Evolutionary conservation across 352 stramenopile species (phyloP), one percentile per base, ranked within the genome.

Genomic region (Globisporangium uncinulatum): DNA sequence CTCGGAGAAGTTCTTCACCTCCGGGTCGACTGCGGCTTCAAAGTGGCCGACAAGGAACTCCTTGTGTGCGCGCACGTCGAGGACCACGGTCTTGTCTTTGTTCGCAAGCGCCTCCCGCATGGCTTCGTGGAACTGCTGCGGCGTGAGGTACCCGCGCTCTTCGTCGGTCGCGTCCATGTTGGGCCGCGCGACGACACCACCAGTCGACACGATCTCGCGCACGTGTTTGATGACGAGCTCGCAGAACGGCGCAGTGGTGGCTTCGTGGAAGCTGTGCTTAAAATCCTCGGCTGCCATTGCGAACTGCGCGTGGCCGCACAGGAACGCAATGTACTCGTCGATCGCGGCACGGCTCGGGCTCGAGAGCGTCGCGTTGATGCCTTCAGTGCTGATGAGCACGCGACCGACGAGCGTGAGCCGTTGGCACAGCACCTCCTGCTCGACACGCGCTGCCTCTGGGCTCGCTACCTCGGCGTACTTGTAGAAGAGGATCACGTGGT

Each of bases 281-380:
- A 90, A 92, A 62, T 92, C 84, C 31, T 90, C 81, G 6, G 61
- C 13, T 31, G 52, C 65, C 76, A 87, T 87, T 15, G 67, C 57
- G 31, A 87, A 79, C 29, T 73, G 61, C 47, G 73, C 62, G 61
- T 87, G 74, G 4, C 47, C 44, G 57, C 72, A 76, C 62, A 90
- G 74, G 54, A 69, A 76, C 13, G 63, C 56, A 21, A 86, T 80
- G 63, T 94, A 94, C 66, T 80, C 69, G 54, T 89, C 75, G 52
- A 94, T 69, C 11, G 65, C 54, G 14, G 57, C 54, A 3, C 66
- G 61, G 19, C 56, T 70, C 15, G 74, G 41, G 51, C 77, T 83
- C 36, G 71, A 81, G 36, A 94, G 76, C 59, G 83, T 92, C 44
- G 82, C 83, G 66, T 94, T 94, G 65, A 94, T 86, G 57, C 83